phyloP scores from a whole-genome alignment of 306 rosid species.

The Senna siamea region DNA sequence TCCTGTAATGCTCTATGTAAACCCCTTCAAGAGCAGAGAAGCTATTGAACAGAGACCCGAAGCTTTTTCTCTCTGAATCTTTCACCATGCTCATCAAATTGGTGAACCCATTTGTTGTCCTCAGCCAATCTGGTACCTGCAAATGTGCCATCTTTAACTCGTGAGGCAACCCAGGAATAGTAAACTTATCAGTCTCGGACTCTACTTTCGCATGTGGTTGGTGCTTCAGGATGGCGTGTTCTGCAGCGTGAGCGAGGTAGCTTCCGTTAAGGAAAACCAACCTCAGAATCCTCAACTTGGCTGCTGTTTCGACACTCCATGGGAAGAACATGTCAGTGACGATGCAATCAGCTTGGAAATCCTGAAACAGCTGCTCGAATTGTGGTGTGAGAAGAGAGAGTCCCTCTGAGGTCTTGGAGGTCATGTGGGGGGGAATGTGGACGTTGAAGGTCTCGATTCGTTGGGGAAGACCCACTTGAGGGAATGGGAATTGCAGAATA shows the following conservation, averaged over 20 bases:
- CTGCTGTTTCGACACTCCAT: slow-evolving; percentile 44
- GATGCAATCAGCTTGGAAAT: slow-evolving; percentile 43
- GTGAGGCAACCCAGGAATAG: slow-evolving; percentile 40
- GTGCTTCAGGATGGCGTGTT: slow-evolving; percentile 11
- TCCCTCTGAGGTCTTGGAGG: slow-evolving; percentile 26
- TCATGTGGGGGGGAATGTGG: slow-evolving; percentile 14
- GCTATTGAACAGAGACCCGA: slow-evolving; percentile 45
- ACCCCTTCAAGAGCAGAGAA: slow-evolving; percentile 45
- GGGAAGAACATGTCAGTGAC: slow-evolving; percentile 49
- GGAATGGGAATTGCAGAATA: slow-evolving; percentile 35
- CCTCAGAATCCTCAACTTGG: slow-evolving; percentile 40
- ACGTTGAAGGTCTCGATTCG: slow-evolving; percentile 42
- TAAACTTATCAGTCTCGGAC: slow-evolving; percentile 36
- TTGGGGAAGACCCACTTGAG: slow-evolving; percentile 38
- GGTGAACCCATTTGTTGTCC: slow-evolving; percentile 29
- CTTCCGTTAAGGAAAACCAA: slow-evolving; percentile 39
- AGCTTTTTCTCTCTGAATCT: slow-evolving; percentile 43
- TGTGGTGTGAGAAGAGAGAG: slow-evolving; percentile 34
- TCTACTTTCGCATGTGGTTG: slow-evolving; percentile 23
- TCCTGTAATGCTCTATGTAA: slow-evolving; percentile 1
- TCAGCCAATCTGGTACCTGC: slow-evolving; percentile 50
- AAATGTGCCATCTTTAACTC: slow-evolving; percentile 42
- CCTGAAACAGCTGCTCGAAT: slow-evolving; percentile 30
- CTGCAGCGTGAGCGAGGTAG: slow-evolving; percentile 37
- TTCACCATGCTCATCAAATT: slow-evolving; percentile 27